Base-by-base conservation (phyloP, 139 green algal species). In the Chlamydomonas eustigma region DNA sequence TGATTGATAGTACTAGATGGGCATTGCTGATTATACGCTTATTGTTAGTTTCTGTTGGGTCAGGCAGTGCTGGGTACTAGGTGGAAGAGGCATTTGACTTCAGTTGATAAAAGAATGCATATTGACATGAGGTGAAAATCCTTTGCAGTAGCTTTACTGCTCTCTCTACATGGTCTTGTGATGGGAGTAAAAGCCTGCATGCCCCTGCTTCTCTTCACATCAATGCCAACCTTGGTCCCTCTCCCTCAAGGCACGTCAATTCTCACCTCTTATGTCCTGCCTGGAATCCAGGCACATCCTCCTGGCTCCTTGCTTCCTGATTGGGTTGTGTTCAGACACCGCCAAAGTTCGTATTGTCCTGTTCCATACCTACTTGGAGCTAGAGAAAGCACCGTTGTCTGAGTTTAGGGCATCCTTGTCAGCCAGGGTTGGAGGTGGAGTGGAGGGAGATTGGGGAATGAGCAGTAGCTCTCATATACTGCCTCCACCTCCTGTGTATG, bases 331-430 rank as follows among this genome's bases (percentile, higher is more conserved):
- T 34, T 32, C 30, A 4, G 39, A 64, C 28, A 34, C 30, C 6
- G 25, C 37, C 18, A 24, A 32, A 4, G n/a, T 76, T 1, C 3
- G 18, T 33, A 34, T 76, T 8, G 28, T 30, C 6, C 71, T 76
- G 39, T 76, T 76, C 31, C 33, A 76, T 39, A 64, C 35, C 39
- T 76, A 37, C 28, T 38, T 75, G 37, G 71, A 76, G 71, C 50
- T 37, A 1, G 31, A 35, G 1, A 37, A 25, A 4, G 22, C 67
- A n/a, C 71, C 71, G 3, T 4, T 76, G 3, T 33, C 44, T 1
- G 28, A 67, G 28, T 64, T 64, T 33, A 31, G 71, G 18, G 71
- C 50, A 3, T 34, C 18, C 25, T 32, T 76, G 44, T 25, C 50
- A 32, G 50, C 69, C 33, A 37, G 69, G 18, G 64, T 39, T 39